Evolutionary conservation across 2,329 filamentous ascomycete genomes (phyloP).

Genomic region (Dactylellina haptotyla): DNA sequence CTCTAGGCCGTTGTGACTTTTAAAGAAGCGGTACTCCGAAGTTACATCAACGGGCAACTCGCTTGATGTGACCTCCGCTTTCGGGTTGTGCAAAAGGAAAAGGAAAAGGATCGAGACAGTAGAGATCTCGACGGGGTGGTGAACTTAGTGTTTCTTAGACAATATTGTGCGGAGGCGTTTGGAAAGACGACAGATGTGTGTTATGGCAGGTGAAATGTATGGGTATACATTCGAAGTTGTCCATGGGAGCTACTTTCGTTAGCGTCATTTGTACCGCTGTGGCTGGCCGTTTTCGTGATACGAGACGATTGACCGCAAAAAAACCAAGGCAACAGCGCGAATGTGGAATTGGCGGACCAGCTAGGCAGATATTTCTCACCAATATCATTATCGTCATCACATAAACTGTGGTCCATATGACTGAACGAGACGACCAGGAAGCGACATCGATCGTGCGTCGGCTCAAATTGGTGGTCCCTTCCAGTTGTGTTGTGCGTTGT

Average conservation of each 20-base stretch:
- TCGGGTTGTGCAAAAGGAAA: conserved; percentile 36
- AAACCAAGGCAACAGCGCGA: not conserved
- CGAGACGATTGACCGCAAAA: conserved; percentile 26
- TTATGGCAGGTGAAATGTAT: not conserved
- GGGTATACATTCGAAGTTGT: too few species aligned
- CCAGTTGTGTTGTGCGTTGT: not conserved
- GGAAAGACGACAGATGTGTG: not conserved
- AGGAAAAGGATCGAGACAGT: not conserved
- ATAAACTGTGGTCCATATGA: not conserved
- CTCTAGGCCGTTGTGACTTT: too few species aligned
- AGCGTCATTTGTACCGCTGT: conserved; percentile 7
- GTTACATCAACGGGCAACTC: conserved; percentile 34
- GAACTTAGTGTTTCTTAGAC: conserved; percentile 52
- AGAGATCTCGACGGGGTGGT: not conserved
- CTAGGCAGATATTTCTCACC: conserved; percentile 30
- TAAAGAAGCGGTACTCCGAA: too few species aligned
- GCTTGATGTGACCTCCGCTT: conserved; percentile 47
- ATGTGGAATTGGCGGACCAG: not conserved
- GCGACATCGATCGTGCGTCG: too few species aligned
- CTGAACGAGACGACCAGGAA: not conserved
- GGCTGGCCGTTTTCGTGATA: conserved; percentile 54
- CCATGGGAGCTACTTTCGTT: not conserved
- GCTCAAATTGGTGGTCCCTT: too few species aligned
- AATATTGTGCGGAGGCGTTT: too few species aligned
- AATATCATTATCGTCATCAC: not conserved